These are phyloP conservation scores for Tilletiaria anomala DNA, from an alignment of 1,284 basidiomycete genomes.

Conservation along the genomic window DNA sequence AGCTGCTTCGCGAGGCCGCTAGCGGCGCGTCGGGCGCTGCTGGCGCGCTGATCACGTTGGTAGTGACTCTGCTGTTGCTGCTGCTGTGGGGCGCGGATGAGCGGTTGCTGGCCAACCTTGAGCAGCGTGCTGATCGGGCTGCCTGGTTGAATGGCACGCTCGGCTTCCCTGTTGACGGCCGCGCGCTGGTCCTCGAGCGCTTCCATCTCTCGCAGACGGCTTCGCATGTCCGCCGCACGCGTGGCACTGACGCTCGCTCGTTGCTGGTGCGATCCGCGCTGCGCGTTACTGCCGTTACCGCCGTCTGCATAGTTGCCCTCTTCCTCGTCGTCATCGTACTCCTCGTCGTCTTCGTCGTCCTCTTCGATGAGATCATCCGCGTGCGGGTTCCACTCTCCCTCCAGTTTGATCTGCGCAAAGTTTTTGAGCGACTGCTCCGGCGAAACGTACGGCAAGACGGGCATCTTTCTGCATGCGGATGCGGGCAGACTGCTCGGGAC, in stretches of 20 bases:
- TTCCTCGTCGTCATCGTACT: slow-evolving; percentile 2
- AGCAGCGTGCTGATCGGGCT: slow-evolving; percentile 84
- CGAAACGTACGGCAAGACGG: slow-evolving; percentile 3
- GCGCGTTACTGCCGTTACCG: too few relatives aligned
- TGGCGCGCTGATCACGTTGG: background rate
- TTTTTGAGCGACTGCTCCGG: slow-evolving; percentile 18
- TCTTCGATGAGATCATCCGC: slow-evolving; percentile 18
- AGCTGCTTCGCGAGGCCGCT: too few relatives aligned
- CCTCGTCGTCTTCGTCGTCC: slow-evolving; percentile 7
- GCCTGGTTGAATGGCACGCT: slow-evolving; percentile 83
- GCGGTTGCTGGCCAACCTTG: slow-evolving; percentile 37
- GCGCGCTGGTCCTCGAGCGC: slow-evolving; percentile 31
- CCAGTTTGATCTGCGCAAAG: slow-evolving; percentile 25
- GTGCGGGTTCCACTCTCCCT: slow-evolving; percentile 21
- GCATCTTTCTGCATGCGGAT: background rate
- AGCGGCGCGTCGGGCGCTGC: background rate
- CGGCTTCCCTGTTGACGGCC: slow-evolving; percentile 70
- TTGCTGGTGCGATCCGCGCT: too few relatives aligned
- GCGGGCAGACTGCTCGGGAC: background rate
- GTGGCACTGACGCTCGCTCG: too few relatives aligned
- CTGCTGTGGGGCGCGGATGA: slow-evolving; percentile 4
- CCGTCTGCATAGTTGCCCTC: too few relatives aligned
- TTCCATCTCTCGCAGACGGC: slow-evolving; percentile 19
- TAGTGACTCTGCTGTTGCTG: background rate
- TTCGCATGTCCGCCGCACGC: background rate